Percentiles rank a stretch among this genome's conserved stretches.
Evolutionary conservation across 2,329 filamentous ascomycete species (phyloP).

Genomic region (Aspergillus sp.): DNA sequence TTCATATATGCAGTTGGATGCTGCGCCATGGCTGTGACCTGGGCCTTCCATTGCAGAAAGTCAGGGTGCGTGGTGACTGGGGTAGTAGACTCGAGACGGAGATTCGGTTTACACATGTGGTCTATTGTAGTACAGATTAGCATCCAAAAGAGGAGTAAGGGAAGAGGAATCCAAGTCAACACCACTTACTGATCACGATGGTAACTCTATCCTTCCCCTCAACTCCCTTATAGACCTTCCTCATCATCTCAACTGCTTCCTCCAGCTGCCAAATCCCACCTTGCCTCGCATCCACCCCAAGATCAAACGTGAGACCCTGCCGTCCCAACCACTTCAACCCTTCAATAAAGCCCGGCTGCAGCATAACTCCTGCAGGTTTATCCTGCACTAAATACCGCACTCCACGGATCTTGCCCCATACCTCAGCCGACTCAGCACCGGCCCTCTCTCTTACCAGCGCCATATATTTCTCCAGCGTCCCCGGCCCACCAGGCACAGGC

Average conservation of each 20-base stretch:
- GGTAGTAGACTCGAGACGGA: slow-evolving; percentile 58
- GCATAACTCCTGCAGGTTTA: slow-evolving; percentile 65
- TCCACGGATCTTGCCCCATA: slow-evolving; percentile 70
- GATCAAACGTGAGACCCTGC: slow-evolving; percentile 70
- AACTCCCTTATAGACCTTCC: slow-evolving; percentile 63
- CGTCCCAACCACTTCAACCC: slow-evolving; percentile 64
- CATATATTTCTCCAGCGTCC: slow-evolving; percentile 66
- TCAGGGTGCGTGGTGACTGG: slow-evolving; percentile 45
- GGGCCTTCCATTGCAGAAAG: slow-evolving; percentile 68
- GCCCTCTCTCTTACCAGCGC: slow-evolving; percentile 53
- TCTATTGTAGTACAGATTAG: slow-evolving; percentile 51
- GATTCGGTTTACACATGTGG: slow-evolving; percentile 85
- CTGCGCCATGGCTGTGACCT: slow-evolving; percentile 66
- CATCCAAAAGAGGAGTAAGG: not conserved
- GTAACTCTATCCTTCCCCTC: slow-evolving; percentile 59
- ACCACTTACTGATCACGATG: slow-evolving; percentile 57
- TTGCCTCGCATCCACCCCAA: slow-evolving; percentile 79
- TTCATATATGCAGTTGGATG: slow-evolving; percentile 78
- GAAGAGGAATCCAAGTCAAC: not conserved
- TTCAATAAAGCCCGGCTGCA: slow-evolving; percentile 64
- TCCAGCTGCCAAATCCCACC: slow-evolving; percentile 72
- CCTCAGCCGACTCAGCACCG: slow-evolving; percentile 53
- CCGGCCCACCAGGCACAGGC: slow-evolving; percentile 67
- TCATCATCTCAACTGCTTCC: slow-evolving; percentile 69
- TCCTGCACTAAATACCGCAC: slow-evolving; percentile 83